Conservation (phyloP, 192 early-diverging fungal genomes). For the Podila horticola region DNA sequence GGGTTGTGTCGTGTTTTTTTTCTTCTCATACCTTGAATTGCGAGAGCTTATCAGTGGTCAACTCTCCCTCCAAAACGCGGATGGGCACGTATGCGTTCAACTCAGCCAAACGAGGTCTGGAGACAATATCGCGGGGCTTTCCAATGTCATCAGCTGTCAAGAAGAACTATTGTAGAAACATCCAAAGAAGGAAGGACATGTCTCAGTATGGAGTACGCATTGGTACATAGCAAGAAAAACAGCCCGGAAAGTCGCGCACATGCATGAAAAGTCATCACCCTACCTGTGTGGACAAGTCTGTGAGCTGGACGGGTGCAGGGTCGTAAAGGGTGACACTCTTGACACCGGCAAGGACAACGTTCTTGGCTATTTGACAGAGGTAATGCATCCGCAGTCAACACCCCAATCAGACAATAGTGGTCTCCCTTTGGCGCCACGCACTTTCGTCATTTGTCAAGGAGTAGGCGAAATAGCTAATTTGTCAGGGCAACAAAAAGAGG, state of each 20-base stretch:
- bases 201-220: background rate
- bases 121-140: constrained; percentile 80
- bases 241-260: background rate
- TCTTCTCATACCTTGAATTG: constrained; percentile 60
- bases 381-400: background rate
- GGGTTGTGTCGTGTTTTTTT: background rate
- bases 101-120: constrained; percentile 87
- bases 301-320: constrained; percentile 73
- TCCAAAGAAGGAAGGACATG: background rate
- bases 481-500: background rate
- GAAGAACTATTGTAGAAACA: constrained; percentile 79
- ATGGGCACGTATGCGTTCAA: constrained; percentile 98
- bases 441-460: too few relatives aligned
- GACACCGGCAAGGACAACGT: constrained; percentile 97
- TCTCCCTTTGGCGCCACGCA: background rate
- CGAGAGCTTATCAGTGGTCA: constrained; percentile 72
- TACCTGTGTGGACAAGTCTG: constrained; percentile 93
- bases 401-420: background rate
- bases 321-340: constrained; percentile 98
- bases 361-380: constrained; percentile 78
- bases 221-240: background rate
- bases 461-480: background rate
- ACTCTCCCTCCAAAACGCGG: constrained; percentile 78
- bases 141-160: constrained; percentile 86
- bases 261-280: background rate